Evolutionary conservation across 2,329 filamentous ascomycete species (phyloP), one percentile per base, ranked within the genome.

Genomic region (Cercospora zeina): DNA sequence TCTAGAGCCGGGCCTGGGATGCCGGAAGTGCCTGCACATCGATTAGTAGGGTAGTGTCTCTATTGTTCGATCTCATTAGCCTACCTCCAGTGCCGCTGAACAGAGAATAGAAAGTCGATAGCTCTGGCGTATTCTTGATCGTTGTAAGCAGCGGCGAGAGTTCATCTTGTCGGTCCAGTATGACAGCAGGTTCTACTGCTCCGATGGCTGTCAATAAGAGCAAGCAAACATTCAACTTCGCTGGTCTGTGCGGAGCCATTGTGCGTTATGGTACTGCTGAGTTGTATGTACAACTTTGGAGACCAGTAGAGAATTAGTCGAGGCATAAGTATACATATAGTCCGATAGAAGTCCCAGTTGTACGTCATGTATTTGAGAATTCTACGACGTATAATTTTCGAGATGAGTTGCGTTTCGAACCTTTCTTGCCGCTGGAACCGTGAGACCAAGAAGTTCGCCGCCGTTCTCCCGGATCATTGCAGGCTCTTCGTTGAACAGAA

Each of bases 1-100:
- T 65, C 61, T 10, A 67, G 54, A 4, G 34, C 61, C 4, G 63
- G 58, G 7, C 63, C 63, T 19, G 63, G 63, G 11, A 47, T 57
- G 11, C 63, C 63, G 4, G 61, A 63, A 5, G 57, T 58, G 42
- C 63, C 65, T 56, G 8, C 10, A 4, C 6, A 2, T 8, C 4
- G 3, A 5, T 56, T 14, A 56, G 36, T 36, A 30, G 13, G 33
- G 30, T 19, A 8, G 24, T 11, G 11, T n/a, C 54, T 19, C 13
- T 4, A 8, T 1, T 21, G 4, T 8, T 37, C 24, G 14, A 39
- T 39, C 19, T 14, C 13, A n/a, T 3, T 5, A 13, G 34, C 14
- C n/a, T 45, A 56, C 54, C 54, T 39, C 54, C 54, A n/a, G 62
- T 64, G 21, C 59, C 59, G 45, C 54, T 62, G 51, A 64, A 31